These are phyloP conservation scores for Leptographium lundbergii DNA, from an alignment of 2,329 filamentous ascomycete genomes.

Conservation along the genomic window DNA sequence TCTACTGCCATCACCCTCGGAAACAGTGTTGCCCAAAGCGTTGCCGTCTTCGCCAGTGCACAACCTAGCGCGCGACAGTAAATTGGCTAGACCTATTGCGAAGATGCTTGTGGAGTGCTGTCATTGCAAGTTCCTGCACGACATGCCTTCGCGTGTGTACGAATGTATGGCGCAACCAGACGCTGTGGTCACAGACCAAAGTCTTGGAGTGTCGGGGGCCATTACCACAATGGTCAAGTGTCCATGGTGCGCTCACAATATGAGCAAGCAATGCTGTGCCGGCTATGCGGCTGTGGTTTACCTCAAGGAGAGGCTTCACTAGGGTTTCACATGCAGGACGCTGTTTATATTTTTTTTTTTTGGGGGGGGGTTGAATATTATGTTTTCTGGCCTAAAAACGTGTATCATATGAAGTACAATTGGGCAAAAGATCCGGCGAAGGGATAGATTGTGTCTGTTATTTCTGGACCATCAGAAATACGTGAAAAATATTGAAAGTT, in stretches of 20 bases:
- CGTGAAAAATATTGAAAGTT: too few relatives aligned
- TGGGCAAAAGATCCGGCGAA: too few relatives aligned
- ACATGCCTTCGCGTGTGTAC: constrained; percentile 52
- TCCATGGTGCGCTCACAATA: constrained; percentile 60
- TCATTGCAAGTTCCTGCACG: constrained; percentile 50
- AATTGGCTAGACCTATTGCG: constrained; percentile 23
- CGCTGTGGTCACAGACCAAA: constrained; percentile 36
- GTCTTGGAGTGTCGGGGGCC: constrained; percentile 39
- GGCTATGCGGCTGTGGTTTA: constrained; percentile 56
- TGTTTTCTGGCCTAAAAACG: neutral
- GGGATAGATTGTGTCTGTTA: too few relatives aligned
- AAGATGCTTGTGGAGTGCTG: constrained; percentile 57
- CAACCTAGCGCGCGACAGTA: constrained; percentile 5
- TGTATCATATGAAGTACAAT: too few relatives aligned
- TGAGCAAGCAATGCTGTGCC: constrained; percentile 56
- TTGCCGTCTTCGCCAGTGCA: constrained; percentile 4
- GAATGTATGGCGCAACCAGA: constrained; percentile 51
- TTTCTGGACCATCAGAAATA: too few relatives aligned
- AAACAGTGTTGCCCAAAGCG: neutral
- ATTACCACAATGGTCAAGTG: constrained; percentile 52
- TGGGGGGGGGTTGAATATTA: neutral
- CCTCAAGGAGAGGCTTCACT: constrained; percentile 49
- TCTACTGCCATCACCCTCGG: neutral
- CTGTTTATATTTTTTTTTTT: neutral
- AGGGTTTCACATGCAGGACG: neutral